These are phyloP conservation scores for Mortierella antarctica DNA, from an alignment of 192 early-diverging fungal species.

Conservation along the genomic window DNA sequence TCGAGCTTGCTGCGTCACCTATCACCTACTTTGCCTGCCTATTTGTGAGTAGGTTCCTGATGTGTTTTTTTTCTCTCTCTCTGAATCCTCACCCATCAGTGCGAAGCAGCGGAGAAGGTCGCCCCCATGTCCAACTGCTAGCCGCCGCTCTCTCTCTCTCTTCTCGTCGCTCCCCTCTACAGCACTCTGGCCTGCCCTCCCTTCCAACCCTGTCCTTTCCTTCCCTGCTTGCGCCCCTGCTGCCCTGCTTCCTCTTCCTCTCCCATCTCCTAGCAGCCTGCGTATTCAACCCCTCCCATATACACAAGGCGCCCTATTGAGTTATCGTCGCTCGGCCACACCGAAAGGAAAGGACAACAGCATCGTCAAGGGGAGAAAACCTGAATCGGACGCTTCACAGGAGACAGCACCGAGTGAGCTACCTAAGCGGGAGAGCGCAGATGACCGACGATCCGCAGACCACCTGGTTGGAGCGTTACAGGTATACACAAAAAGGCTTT, in stretches of 20 bases:
- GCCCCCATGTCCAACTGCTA: neutral
- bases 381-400: no score
- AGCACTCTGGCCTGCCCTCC: neutral
- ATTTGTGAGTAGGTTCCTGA: neutral
- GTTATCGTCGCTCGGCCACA: constrained; percentile 2
- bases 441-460: constrained; percentile 46
- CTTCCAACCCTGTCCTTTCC: neutral
- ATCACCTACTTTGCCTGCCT: no score
- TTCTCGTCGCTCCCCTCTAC: neutral
- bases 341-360: neutral
- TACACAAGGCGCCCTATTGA: neutral
- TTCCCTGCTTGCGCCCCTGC: neutral
- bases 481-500: neutral
- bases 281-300: no score
- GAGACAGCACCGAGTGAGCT: neutral
- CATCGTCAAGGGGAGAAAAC: neutral
- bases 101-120: neutral
- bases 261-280: neutral
- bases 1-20: neutral
- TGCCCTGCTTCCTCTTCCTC: neutral
- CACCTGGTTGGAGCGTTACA: constrained; percentile 45
- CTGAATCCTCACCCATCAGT: neutral
- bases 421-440: neutral
- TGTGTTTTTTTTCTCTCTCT: neutral
- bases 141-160: neutral